Evolutionary conservation across 352 stramenopile species (phyloP), one percentile per base, ranked within the genome.

Genomic region (Globisporangium yorkense): DNA sequence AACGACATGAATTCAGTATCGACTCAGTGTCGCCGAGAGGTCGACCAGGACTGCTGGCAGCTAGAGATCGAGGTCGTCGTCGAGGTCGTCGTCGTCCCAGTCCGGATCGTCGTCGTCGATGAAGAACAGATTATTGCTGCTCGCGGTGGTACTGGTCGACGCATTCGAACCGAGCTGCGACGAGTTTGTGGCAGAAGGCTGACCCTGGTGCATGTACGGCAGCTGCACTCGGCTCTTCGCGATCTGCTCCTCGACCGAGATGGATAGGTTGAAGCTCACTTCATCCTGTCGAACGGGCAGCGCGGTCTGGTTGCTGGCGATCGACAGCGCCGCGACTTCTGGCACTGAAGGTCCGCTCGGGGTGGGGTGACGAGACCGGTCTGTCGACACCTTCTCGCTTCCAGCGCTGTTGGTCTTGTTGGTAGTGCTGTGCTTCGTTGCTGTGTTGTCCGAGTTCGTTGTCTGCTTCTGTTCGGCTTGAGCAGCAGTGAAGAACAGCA

Each of bases 71-170:
- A 43, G 39, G 39, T 43, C 39, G 39, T 84, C 75, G 55, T 84
- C 75, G n/a, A 80, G 43, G 54, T 84, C 75, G 48, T 82, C 72
- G 20, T 84, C 75, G 51, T 81, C 75, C 75, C 74, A 92, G 67
- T 92, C 82, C 15, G 78, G 82, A 56, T 90, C 82, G 51, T 90
- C 82, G 45, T 89, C 74, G 35, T 92, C 82, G 55, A 92, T 92
- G 57, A 87, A 89, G 40, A 92, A 80, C 40, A 89, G 49, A 10
- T 68, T 68, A 43, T 66, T 84, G 40, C 44, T 75, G 16, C 3
- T 24, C 9, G 47, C 15, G 24, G 27, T 55, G 29, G 45, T 64
- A 31, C 49, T 57, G 52, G 16, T 39, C 5, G 20, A 33, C 13
- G 41, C n/a, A 5, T 31, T 20, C 8, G 18, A 15, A 18, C 10